Percentiles rank a stretch among this genome's conserved stretches.
Conservation (phyloP, 176 grass and related monocot species). For the bread wheat (Triticum aestivum) region IWGSC_CS_RefSeq_v2.1 NC_057796.1:381987077-381987576, state of each 20-base stretch:
- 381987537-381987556: constrained; percentile 60
- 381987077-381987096: neutral
- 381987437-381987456: constrained; percentile 77
- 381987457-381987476: constrained; percentile 65
- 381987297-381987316: constrained; percentile 43
- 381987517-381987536: constrained; percentile 46
- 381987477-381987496: constrained; percentile 67
- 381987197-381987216: constrained; percentile 17
- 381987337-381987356: neutral
- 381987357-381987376: constrained; percentile 40
- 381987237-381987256: neutral
- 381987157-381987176: constrained; percentile 2
- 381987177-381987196: constrained; percentile 34
- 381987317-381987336: neutral
- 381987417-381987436: constrained; percentile 85
- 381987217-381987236: neutral
- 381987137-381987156: constrained; percentile 26
- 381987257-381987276: constrained; percentile 9
- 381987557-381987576: constrained; percentile 73
- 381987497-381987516: constrained; percentile 60
- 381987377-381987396: constrained; percentile 85
- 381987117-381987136: neutral
- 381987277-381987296: constrained; percentile 22
- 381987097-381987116: neutral
- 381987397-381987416: constrained; percentile 71